Percentiles rank a stretch among this genome's conserved stretches.
Evolutionary conservation across 2,329 filamentous ascomycete species (phyloP).

Genomic region (Aspergillus ochraceoroseus): DNA sequence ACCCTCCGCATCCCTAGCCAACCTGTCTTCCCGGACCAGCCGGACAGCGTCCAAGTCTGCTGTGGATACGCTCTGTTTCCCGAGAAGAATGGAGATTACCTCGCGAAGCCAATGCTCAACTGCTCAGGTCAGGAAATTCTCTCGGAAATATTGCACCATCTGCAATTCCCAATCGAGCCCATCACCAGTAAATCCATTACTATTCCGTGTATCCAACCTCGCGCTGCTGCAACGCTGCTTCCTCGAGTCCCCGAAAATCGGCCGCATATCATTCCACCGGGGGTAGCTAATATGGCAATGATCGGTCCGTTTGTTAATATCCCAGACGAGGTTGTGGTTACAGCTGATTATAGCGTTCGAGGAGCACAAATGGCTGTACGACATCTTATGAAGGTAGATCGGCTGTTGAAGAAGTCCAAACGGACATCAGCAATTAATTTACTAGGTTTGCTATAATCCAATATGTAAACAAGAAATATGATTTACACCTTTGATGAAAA

Average conservation of each 20-base stretch:
- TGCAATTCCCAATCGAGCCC: constrained; percentile 32
- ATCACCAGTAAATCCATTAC: constrained; percentile 29
- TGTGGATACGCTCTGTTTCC: constrained; percentile 43
- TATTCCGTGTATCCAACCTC: constrained; percentile 39
- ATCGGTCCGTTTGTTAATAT: constrained; percentile 24
- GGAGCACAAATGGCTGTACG: constrained; percentile 22
- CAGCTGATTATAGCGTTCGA: constrained; percentile 21
- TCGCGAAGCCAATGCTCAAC: constrained; percentile 41
- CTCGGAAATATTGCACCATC: constrained; percentile 37
- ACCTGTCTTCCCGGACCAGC: constrained; percentile 42
- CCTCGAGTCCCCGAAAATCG: constrained; percentile 27
- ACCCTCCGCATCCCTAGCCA: constrained; percentile 42
- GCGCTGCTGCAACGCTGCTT: constrained; percentile 19
- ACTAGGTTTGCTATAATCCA: background rate
- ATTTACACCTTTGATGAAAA: no score
- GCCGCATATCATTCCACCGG: constrained; percentile 32
- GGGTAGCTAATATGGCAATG: constrained; percentile 15
- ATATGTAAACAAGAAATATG: no score
- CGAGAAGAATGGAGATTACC: constrained; percentile 33
- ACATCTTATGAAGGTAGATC: constrained; percentile 17
- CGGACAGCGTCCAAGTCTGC: constrained; percentile 31
- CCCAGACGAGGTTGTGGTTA: constrained; percentile 12
- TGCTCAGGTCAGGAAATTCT: constrained; percentile 43
- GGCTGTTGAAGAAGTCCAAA: constrained; percentile 4
- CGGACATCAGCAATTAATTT: constrained; percentile 4